Percentiles rank a stretch among this genome's conserved stretches.
These are phyloP conservation scores for Tetrahymena elliotti DNA, from an alignment of 73 alveolate genomes.

Conservation along the genomic window DNA sequence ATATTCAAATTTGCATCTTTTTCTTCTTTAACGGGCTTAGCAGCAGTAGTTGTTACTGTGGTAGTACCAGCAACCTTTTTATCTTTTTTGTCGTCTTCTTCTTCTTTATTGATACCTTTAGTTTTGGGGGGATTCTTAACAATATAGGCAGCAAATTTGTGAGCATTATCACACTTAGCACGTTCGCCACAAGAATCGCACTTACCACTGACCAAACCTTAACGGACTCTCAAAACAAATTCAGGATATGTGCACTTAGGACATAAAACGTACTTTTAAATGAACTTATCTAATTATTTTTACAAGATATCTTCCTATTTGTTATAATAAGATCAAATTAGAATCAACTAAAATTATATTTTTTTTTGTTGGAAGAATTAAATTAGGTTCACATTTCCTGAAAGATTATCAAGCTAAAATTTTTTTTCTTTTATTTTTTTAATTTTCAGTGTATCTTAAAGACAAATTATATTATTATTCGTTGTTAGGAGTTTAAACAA, in stretches of 20 bases:
- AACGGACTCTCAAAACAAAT: conserved; percentile 46
- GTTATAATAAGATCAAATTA: background rate
- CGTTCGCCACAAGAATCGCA: conserved; percentile 80
- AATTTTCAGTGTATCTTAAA: conserved; percentile 29
- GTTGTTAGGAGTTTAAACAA: conserved; percentile 37
- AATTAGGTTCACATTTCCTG: too few relatives aligned
- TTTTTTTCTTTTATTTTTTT: too few relatives aligned
- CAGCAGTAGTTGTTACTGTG: background rate
- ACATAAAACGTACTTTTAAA: conserved; percentile 72
- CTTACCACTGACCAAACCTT: conserved; percentile 43
- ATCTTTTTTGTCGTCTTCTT: conserved; percentile 21
- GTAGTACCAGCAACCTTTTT: background rate
- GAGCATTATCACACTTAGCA: conserved; percentile 59
- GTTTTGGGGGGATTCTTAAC: conserved; percentile 45
- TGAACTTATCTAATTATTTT: conserved; percentile 63
- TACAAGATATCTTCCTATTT: conserved; percentile 46
- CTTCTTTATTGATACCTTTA: conserved; percentile 38
- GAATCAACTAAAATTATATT: background rate
- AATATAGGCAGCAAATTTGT: conserved; percentile 60
- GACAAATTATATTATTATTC: conserved; percentile 33
- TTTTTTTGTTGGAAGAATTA: too few relatives aligned
- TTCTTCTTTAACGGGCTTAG: background rate
- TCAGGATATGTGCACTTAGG: conserved; percentile 77
- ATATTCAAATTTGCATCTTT: conserved; percentile 8
- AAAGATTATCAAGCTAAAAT: background rate